Percentiles rank a stretch among this genome's conserved stretches.
Evolutionary conservation across 2,329 filamentous ascomycete genomes (phyloP).

Genomic region (Monilinia fructigena): DNA sequence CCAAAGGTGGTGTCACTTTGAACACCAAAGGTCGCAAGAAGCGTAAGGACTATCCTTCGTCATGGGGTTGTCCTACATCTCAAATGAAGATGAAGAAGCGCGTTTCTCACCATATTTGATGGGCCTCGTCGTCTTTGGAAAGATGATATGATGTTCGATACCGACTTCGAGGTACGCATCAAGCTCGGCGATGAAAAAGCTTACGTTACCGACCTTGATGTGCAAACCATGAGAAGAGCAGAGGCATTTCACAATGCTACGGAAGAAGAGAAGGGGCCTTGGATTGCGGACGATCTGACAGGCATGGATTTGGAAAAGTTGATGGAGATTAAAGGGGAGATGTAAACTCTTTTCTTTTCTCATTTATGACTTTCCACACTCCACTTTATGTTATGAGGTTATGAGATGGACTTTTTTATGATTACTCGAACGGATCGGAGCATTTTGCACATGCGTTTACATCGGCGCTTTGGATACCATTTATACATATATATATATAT

Average conservation of each 20-base stretch:
- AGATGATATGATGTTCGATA: constrained; percentile 98
- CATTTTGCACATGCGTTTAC: constrained; percentile 18
- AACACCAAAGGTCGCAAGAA: constrained; percentile 74
- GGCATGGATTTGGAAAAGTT: constrained; percentile 60
- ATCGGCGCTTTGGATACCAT: constrained; percentile 24
- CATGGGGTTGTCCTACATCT: constrained; percentile 87
- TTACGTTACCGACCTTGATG: constrained; percentile 90
- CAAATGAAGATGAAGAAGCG: constrained; percentile 99
- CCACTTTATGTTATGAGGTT: constrained; percentile 7
- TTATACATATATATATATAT: background rate
- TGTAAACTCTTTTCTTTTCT: constrained; percentile 23
- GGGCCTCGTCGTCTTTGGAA: constrained; percentile 86
- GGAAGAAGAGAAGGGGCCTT: constrained; percentile 82
- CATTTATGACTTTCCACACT: background rate
- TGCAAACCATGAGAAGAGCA: constrained; percentile 85
- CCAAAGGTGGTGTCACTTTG: constrained; percentile 67
- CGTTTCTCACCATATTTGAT: constrained; percentile 90
- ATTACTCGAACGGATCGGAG: constrained; percentile 3
- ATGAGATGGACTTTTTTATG: constrained; percentile 13
- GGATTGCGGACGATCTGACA: constrained; percentile 71
- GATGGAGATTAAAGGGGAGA: constrained; percentile 46
- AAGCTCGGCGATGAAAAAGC: constrained; percentile 60
- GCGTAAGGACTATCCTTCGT: constrained; percentile 87
- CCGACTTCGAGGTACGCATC: constrained; percentile 89
- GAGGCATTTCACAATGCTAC: constrained; percentile 78